Evolutionary conservation across 495 filamentous ascomycete genomes (phyloP), one percentile per base, ranked within the genome.

Genomic region (Podospora pseudopauciseta): DNA sequence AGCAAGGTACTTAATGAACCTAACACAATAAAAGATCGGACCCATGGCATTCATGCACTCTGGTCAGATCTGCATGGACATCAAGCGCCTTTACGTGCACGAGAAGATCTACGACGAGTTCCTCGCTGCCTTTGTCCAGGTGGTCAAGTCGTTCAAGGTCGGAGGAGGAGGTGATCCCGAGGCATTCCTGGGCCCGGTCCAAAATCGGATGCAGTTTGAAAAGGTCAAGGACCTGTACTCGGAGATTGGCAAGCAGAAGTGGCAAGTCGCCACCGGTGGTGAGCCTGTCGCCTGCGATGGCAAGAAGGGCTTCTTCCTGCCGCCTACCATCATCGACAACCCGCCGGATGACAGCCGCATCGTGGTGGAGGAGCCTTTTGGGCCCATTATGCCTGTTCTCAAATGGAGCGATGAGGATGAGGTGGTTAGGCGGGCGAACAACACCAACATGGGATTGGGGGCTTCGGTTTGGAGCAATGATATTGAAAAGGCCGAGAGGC

Each of bases 11-110:
- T 2, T 26, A 5, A 23, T 23, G 16, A 13, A 26, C 6, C 59
- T 61, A 27, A 61, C 59, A 16, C 20, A 20, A 27, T 6, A 20
- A 27, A 77, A 80, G 68, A 73, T 81, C n/a, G 81, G 80, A 28
- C 78, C 78, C 32, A 78, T 83, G 44, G 80, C 83, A 0, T 87
- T 89, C 62, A 80, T 87, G 63, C 85, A 87, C 80, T 82, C 81
- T 0, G 87, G 86, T 19, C 86, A 89, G 70, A 74, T 84, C 63
- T 82, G 80, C 75, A 76, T 81, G 63, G 66, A 72, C 54, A 71
- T 82, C 49, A 91, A 90, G 75, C 86, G 89, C 5, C 78, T 91
- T 67, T 91, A 90, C 73, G 83, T 91, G 13, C 88, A 91, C 78
- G 84, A 89, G 66, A 77, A 78, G 4, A 88, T 90, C 71, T 91